Evolutionary conservation across 2,329 filamentous ascomycete species (phyloP), one percentile per base, ranked within the genome.

Genomic region (Botrytis elliptica): DNA sequence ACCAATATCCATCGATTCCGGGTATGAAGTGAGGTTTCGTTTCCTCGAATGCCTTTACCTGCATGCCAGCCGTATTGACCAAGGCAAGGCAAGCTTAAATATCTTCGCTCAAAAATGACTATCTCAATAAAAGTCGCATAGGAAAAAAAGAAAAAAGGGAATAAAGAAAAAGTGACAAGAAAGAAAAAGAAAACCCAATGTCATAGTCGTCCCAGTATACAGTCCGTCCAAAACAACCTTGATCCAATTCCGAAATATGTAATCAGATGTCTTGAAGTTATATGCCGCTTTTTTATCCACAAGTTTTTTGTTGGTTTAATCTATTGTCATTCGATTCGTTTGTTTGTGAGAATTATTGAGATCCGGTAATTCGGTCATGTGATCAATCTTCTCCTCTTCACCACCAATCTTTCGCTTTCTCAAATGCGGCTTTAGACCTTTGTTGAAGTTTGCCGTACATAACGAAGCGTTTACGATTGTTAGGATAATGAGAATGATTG

Each of bases 391-490:
- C 77, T 89, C 88, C 55, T 87, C 85, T 74, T 83, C 83, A 72
- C 80, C 81, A 67, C 81, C 80, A 25, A 85, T 81, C 79, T 86
- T 88, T 76, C 87, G 85, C 80, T 86, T 88, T 78, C 90, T 87
- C 74, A 99, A 88, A 81, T 98, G 95, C 16, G 90, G 91, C 85
- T 97, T 98, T 75, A 99, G 86, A 14, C 96, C 96, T 77, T 91
- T 91, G 83, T 92, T 89, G 84, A 98, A 99, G 85, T 98, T 98
- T 82, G 88, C 85, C 83, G 94, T 95, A 87, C 95, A 98, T 79
- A 95, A 87, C 80, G 92, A 90, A 57, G 94, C 95, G 78, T 97
- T 95, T 82, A 88, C 84, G 79, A 99, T 98, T 74, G 96, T 99
- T 76, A 94, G 85, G 70, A 98, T 85, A 78, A 99, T 93, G 75